Evolutionary conservation across 352 stramenopile genomes (phyloP), one percentile per base, ranked within the genome.

Genomic region (Globisporangium nagaii): DNA sequence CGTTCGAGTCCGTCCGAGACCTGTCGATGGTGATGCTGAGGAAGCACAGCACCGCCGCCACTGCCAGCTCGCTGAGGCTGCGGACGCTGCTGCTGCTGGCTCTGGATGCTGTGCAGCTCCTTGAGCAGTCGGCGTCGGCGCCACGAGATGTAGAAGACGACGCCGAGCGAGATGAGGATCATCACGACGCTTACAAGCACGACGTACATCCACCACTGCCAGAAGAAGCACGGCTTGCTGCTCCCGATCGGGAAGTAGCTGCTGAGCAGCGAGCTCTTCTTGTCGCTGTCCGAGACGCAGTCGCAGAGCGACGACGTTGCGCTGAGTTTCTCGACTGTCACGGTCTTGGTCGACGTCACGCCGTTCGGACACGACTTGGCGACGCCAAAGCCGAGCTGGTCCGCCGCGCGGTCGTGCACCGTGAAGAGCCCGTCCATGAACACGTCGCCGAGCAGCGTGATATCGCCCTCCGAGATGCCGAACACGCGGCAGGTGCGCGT

Each of bases 171-270:
- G 13, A 90, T 22, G 17, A 82, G 1, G 50, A 92, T 86, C 30
- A 92, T 42, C 15, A 75, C 62, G 31, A 73, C 51, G 13, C 69
- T 68, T 10, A 72, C 80, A 25, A 94, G 56, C 6, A 94, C 72
- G 25, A 94, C 65, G 56, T 94, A 92, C 78, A 89, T 92, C 84
- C 84, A 94, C 84, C 84, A 94, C 45, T 84, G 66, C 84, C 84
- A 94, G 62, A 90, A 90, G 75, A 82, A 91, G 70, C 84, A 94
- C 15, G 74, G 68, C 46, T 86, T 88, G 59, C 68, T 61, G 11
- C 70, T 72, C 58, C 87, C 80, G 17, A 64, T 31, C 4, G 81
- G 79, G 19, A 78, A 52, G 42, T 79, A 84, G 35, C 71, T 80
- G 32, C 63, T 84, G 22, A 94, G 35, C n/a, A 90, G 55, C 27